Evolutionary conservation across 1,284 basidiomycete genomes (phyloP), one percentile per base, ranked within the genome.

Genomic region (Moesziomyces sp.): DNA sequence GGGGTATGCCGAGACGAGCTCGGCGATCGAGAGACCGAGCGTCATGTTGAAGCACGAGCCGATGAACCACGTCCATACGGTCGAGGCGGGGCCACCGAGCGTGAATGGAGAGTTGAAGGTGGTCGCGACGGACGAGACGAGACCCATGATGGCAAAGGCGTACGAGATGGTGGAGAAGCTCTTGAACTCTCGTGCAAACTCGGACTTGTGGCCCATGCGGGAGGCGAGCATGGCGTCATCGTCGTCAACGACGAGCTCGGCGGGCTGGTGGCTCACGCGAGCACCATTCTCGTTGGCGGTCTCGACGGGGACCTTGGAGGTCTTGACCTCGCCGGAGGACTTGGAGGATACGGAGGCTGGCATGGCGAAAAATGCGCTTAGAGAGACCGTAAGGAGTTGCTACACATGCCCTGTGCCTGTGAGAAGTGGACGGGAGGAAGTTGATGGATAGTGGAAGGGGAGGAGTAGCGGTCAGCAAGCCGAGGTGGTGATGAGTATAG

Each of bases 1-100:
- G 8, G 92, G 93, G 84, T 90, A 94, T 0, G 91, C 91, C 89
- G 78, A 81, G 52, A 83, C 79, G 49, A 83, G 73, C 69, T 83
- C 82, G n/a, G 77, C 82, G 44, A 83, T 83, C 34, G 81, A 59
- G 26, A 78, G 71, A 43, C 81, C 82, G 45, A 83, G 74, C 18
- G 76, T 67, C 70, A 83, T 68, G 74, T 83, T 83, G 62, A 83
- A 77, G 57, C 70, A 60, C 13, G 80, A 80, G 38, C 82, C 82
- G 44, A 83, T 78, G 52, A 77, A 70, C 82, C 82, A 83, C 14
- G 79, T 74, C 79, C 81, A 83, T 5, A 83, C 80, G 16, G 77
- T 76, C 10, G 79, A 61, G 16, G 82, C 79, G 16, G 80, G 77
- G 52, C 81, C 80, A 26, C 77, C 77, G 47, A 74, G 69, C 14